Conservation (phyloP, 2,329 filamentous ascomycete genomes). For the Pseudocercospora macadamiae region DNA sequence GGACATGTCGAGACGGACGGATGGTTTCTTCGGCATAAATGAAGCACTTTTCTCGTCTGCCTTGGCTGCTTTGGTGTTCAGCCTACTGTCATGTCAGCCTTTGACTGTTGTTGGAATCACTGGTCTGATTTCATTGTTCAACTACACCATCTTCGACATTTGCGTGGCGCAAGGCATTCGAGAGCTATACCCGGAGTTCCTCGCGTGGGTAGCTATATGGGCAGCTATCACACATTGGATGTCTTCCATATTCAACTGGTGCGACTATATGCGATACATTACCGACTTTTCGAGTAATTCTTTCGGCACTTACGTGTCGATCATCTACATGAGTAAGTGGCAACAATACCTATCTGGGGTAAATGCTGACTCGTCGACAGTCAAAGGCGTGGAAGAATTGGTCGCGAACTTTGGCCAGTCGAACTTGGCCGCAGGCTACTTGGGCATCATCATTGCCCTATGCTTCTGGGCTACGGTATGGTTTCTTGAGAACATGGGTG, state of each 20-base stretch:
- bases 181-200: conserved; percentile 56
- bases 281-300: conserved; percentile 59
- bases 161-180: conserved; percentile 52
- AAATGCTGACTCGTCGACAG: conserved; percentile 35
- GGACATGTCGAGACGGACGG: conserved; percentile 61
- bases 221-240: conserved; percentile 62
- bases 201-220: conserved; percentile 62
- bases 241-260: conserved; percentile 55
- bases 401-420: conserved; percentile 54
- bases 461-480: conserved; percentile 57
- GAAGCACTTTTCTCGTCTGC: conserved; percentile 60
- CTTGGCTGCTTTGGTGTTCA: conserved; percentile 60
- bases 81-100: conserved; percentile 55
- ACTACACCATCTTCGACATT: conserved; percentile 64
- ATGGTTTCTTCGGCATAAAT: conserved; percentile 59
- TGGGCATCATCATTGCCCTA: conserved; percentile 55
- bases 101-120: conserved; percentile 62
- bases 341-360: neutral
- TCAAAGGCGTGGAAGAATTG: conserved; percentile 61
- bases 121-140: conserved; percentile 58
- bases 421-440: conserved; percentile 47
- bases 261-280: conserved; percentile 62
- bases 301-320: conserved; percentile 60
- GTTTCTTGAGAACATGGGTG: conserved; percentile 53
- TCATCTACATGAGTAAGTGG: conserved; percentile 54